Base-by-base conservation (phyloP, 2,329 filamentous ascomycete species). In the Phaeosphaeria sp. region DNA sequence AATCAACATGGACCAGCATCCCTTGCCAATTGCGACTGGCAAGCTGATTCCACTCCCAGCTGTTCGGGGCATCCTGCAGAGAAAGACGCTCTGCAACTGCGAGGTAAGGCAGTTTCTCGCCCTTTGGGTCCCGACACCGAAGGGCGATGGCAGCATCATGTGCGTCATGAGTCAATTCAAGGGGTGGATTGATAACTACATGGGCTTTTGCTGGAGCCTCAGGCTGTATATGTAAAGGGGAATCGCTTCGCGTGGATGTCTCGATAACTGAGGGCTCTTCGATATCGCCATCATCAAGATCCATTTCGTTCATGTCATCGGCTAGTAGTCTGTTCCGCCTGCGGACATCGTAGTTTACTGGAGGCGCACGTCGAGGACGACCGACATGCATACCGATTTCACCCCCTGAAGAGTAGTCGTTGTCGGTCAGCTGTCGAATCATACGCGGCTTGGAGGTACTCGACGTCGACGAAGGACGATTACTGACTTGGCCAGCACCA, bases 1-100 rank as follows among this genome's bases (percentile, higher is more conserved):
- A 75, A 39, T 77, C 75, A 1, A 77, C 67, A 46, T 78, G 76
- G 15, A 77, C 21, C 1, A 72, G 24, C 18, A 56, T 51, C 0
- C 74, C 69, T 57, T 73, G 66, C 75, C 75, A 77, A 2, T 61
- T 47, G 2, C 65, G 63, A 25, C 69, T 61, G 2, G 40, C 48
- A 1, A 63, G 27, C 43, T 65, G 63, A 39, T 74, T 64, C 73
- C 74, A 77, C 1, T 65, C 60, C 20, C 60, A 65, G 6, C 55
- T 53, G n/a, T 39, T 15, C 2, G 61, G 42, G 0, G 61, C 51
- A 1, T 62, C 46, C 15, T 55, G 65, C 15, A 75, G 52, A 1
- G 49, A 25, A 1, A 24, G 27, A 46, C 72, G 69, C 49, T 77
- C 61, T n/a, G 53, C 47, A 6, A 25, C 56, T 6, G 60, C 60